Evolutionary conservation across 202 grass and related monocot species (phyloP), one percentile per base, ranked within the genome.

Genomic region (Digitaria exilis): DNA sequence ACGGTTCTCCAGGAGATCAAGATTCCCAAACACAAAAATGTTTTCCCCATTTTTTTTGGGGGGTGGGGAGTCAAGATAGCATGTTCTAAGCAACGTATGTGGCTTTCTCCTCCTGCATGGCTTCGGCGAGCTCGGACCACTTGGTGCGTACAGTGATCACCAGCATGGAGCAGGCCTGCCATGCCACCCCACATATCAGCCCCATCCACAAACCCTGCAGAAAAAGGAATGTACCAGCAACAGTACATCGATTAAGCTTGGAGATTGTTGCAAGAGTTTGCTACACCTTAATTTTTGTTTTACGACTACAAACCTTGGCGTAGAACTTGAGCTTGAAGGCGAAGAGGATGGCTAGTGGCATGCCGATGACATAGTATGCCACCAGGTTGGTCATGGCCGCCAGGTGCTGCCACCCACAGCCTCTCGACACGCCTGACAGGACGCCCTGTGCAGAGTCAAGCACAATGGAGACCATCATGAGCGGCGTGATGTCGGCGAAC

Each of bases 391-490:
- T 94, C 66, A 87, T 55, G 21, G 92, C 92, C 41, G 86, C 90
- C 3, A 92, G 85, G 71, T 94, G 94, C 73, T 97, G 94, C 94
- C 94, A 97, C 2, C 94, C 94, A n/a, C 94, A 94, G 34, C 94
- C 94, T 72, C 94, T 92, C 2, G 94, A n/a, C 6, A 94, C 92
- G 21, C 52, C 52, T 66, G 92, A 94, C 6, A 97, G 76, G 58
- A 97, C 84, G 45, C 92, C 92, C 73, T 97, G 88, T 21, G 85
- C 89, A 0, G 95, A 93, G 82, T 98, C 92, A n/a, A 95, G 84
- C 37, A 98, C 69, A 70, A 98, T 90, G 59, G 92, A 93, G 32
- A 45, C 8, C 30, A 82, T 61, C 61, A 98, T 57, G 7, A 98
- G 75, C 0, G 90, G 92, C 57, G 89, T 87, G 82, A 93, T 89